Evolutionary conservation across 345 rosid species (phyloP).

Genomic region (Jatropha curcas): DNA sequence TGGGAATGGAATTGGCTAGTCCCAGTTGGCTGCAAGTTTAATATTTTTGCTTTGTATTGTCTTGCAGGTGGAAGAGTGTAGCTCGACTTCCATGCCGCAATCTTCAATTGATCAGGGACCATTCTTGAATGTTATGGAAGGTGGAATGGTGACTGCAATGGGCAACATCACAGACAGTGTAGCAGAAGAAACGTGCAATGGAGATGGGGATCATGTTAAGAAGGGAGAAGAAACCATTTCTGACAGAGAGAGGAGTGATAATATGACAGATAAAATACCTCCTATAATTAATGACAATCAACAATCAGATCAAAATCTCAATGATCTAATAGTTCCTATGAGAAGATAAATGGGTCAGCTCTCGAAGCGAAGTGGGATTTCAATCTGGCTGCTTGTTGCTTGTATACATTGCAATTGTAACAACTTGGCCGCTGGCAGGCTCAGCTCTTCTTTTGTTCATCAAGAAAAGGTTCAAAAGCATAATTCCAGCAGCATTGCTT

Average conservation of each 20-base stretch:
- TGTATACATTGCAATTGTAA: constrained; percentile 34
- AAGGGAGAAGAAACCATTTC: constrained; percentile 16
- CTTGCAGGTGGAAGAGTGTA: constrained; percentile 25
- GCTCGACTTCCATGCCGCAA: constrained; percentile 8
- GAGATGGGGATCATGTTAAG: background rate
- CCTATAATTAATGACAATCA: background rate
- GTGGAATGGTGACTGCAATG: constrained; percentile 43
- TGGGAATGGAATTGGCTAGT: background rate
- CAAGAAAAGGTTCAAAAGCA: constrained; percentile 33
- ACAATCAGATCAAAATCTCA: constrained; percentile 17
- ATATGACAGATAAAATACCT: constrained; percentile 4
- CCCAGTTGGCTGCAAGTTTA: background rate
- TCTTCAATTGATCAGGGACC: constrained; percentile 44
- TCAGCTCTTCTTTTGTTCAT: constrained; percentile 34
- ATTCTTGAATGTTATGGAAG: constrained; percentile 33
- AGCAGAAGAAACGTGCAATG: constrained; percentile 12
- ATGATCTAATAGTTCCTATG: constrained; percentile 26
- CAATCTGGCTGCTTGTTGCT: constrained; percentile 48
- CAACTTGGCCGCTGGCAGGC: constrained; percentile 50
- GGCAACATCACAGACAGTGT: constrained; percentile 18
- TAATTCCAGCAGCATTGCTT: constrained; percentile 13
- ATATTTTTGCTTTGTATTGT: background rate
- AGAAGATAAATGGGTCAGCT: constrained; percentile 32
- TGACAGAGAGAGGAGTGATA: constrained; percentile 6
- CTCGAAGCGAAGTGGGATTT: constrained; percentile 27